These are phyloP conservation scores for Lippia alba DNA, from an alignment of 305 asterid genomes.

Conservation along the genomic window DNA sequence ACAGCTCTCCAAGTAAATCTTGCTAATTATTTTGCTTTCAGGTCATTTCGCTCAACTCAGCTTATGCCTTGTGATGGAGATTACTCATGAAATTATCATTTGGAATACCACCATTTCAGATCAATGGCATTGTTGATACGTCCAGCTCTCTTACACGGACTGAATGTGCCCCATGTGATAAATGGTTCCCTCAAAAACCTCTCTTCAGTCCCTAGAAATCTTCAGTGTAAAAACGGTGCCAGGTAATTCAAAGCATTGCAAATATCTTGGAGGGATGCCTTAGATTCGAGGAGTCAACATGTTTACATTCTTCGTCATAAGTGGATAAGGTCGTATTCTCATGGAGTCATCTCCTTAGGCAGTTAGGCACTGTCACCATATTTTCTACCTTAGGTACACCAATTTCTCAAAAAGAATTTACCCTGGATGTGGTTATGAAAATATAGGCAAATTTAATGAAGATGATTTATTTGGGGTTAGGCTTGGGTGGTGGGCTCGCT, in stretches of 20 bases:
- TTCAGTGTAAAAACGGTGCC: constrained; percentile 35
- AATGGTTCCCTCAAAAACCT: constrained; percentile 40
- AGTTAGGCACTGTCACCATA: constrained; percentile 26
- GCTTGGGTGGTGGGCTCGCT: constrained; percentile 45
- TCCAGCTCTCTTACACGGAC: constrained; percentile 51
- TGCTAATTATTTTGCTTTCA: constrained; percentile 27
- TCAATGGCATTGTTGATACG: constrained; percentile 44
- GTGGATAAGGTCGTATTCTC: constrained; percentile 31
- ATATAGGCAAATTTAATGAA: constrained; percentile 24
- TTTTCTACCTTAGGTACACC: constrained; percentile 25
- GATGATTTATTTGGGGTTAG: constrained; percentile 47
- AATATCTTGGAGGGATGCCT: constrained; percentile 24
- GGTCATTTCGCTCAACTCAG: constrained; percentile 27
- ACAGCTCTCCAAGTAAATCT: constrained; percentile 44
- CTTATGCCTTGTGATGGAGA: constrained; percentile 36
- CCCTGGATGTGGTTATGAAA: constrained; percentile 54
- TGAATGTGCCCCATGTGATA: constrained; percentile 46
- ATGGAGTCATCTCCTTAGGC: constrained; percentile 37
- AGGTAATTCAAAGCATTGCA: constrained; percentile 40
- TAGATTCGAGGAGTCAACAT: constrained; percentile 26
- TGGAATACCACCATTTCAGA: constrained; percentile 43
- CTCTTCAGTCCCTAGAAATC: constrained; percentile 47
- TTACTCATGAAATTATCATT: constrained; percentile 49
- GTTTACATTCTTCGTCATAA: constrained; percentile 36
- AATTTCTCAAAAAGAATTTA: constrained; percentile 30